A percentile compares a stretch with the other conserved stretches of the same genome.
Conservation (phyloP, 169 alveolate species). For the Plasmodium malariae region DNA sequence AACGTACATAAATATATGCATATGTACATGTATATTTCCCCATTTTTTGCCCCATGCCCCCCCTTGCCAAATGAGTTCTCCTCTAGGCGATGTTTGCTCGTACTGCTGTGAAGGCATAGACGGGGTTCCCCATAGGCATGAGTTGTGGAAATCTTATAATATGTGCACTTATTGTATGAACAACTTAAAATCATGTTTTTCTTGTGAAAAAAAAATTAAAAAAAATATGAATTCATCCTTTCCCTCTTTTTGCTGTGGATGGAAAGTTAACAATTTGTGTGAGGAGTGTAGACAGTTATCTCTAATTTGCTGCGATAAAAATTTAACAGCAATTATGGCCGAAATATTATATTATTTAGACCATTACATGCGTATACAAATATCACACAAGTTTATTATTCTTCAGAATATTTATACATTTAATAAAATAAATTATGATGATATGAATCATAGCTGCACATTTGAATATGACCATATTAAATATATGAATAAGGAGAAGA, state of each 20-base stretch:
- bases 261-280: conserved; percentile 8
- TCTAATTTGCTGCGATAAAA: conserved; percentile 27
- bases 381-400: conserved; percentile 13
- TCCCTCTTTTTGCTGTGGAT: conserved; percentile 25
- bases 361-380: neutral
- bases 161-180: conserved; percentile 22
- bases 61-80: neutral
- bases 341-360: conserved; percentile 12
- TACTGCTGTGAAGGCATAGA: conserved; percentile 6
- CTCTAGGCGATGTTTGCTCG: neutral
- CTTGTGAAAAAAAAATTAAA: conserved; percentile 51
- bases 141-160: conserved; percentile 35
- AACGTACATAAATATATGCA: too few species aligned
- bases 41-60: too few species aligned
- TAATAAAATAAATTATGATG: conserved; percentile 25
- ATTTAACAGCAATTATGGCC: neutral
- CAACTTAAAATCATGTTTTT: conserved; percentile 25
- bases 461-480: conserved; percentile 21
- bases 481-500: neutral
- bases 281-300: conserved; percentile 21
- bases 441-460: conserved; percentile 23
- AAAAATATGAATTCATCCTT: neutral
- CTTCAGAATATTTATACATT: conserved; percentile 49
- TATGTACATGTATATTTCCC: too few species aligned
- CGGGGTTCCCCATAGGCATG: neutral